These are phyloP conservation scores for Nectriaceae sp. DNA, from an alignment of 2,329 filamentous ascomycete species.

Conservation along the genomic window DNA sequence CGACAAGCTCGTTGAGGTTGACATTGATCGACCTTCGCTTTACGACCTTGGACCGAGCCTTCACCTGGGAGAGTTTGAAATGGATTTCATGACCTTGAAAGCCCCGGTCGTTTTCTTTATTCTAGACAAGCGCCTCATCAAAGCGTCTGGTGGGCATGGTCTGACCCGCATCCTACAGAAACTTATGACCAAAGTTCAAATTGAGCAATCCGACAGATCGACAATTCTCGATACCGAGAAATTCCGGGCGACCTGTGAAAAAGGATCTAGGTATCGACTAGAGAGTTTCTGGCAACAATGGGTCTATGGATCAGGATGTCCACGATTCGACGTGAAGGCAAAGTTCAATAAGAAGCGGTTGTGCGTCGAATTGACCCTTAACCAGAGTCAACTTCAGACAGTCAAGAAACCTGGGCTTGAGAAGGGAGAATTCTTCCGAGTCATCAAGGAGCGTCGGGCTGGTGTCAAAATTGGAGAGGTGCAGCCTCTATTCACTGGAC, in stretches of 20 bases:
- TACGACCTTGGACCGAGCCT: conserved; percentile 77
- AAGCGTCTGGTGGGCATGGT: conserved; percentile 79
- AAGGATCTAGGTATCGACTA: conserved; percentile 80
- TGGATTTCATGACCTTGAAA: conserved; percentile 89
- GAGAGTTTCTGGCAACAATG: conserved; percentile 94
- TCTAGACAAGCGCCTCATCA: conserved; percentile 85
- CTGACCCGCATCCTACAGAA: conserved; percentile 84
- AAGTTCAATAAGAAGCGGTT: conserved; percentile 97
- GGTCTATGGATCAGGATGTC: conserved; percentile 86
- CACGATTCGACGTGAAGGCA: conserved; percentile 81
- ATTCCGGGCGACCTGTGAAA: conserved; percentile 85
- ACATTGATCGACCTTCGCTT: conserved; percentile 80
- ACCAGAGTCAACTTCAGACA: conserved; percentile 65
- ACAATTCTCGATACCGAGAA: conserved; percentile 73
- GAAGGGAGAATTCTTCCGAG: conserved; percentile 77
- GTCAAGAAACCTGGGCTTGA: conserved; percentile 54
- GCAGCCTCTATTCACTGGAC: conserved; percentile 85
- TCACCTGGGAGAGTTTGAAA: conserved; percentile 79
- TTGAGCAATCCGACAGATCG: conserved; percentile 59
- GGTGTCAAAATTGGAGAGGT: conserved; percentile 69
- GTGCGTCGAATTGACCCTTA: conserved; percentile 88
- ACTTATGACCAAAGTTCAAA: conserved; percentile 83
- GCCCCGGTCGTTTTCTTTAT: conserved; percentile 91
- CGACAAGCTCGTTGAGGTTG: conserved; percentile 78
- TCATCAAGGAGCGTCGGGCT: conserved; percentile 77